Percentiles rank a stretch among this genome's conserved stretches.
These are phyloP conservation scores for Leccinum insolens DNA, from an alignment of 1,284 basidiomycete genomes.

Conservation along the genomic window DNA sequence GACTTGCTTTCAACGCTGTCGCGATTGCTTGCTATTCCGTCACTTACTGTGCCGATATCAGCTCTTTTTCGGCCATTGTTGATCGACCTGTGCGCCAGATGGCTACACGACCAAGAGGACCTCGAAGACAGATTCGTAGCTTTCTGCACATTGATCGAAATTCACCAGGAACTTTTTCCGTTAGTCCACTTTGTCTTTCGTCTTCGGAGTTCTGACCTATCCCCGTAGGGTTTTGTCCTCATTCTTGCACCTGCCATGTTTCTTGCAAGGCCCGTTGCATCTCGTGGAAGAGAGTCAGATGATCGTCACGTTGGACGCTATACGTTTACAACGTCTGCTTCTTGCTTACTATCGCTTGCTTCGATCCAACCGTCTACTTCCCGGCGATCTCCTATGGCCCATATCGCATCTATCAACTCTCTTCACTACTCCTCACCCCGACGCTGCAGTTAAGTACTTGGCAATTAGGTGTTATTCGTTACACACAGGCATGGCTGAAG, in stretches of 20 bases:
- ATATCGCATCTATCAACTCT: conserved; percentile 58
- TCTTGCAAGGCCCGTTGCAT: conserved; percentile 58
- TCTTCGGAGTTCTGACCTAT: conserved; percentile 2
- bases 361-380: conserved; percentile 70
- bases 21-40: conserved; percentile 49
- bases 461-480: conserved; percentile 78
- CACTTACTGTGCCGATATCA: conserved; percentile 59
- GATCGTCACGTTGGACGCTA: conserved; percentile 39
- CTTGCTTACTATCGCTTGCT: conserved; percentile 83
- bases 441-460: conserved; percentile 67
- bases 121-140: conserved; percentile 60
- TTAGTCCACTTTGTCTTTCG: conserved; percentile 42
- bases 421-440: conserved; percentile 58
- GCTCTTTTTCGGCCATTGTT: conserved; percentile 67
- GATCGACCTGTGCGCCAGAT: conserved; percentile 71
- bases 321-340: conserved; percentile 65
- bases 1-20: conserved; percentile 51
- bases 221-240: conserved; percentile 50
- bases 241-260: conserved; percentile 48
- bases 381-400: conserved; percentile 67
- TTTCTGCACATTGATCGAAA: conserved; percentile 62
- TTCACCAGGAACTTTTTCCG: conserved; percentile 78
- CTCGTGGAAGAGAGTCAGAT: conserved; percentile 40
- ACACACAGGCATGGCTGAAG: conserved; percentile 78
- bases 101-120: conserved; percentile 56